Conservation (phyloP, 2,329 filamentous ascomycete genomes). For the Cladosporium sp. region DNA sequence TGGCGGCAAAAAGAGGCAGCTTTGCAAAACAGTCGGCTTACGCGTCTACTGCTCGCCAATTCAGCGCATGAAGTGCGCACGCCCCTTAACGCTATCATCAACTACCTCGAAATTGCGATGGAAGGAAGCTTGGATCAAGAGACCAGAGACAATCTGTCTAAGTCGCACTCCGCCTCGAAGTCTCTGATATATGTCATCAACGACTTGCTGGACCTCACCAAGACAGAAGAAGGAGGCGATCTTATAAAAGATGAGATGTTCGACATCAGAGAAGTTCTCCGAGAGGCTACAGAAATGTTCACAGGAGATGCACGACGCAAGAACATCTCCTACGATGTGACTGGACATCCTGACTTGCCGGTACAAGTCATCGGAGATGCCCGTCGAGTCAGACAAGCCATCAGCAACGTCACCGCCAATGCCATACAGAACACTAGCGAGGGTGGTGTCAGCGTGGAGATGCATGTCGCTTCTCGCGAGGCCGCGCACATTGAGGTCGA, state of each 20-base stretch:
- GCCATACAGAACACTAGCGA: constrained; percentile 73
- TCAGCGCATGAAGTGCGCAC: constrained; percentile 91
- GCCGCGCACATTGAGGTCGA: constrained; percentile 66
- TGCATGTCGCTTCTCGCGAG: constrained; percentile 59
- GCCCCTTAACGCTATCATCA: constrained; percentile 89
- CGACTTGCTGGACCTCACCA: constrained; percentile 83
- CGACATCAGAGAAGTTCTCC: constrained; percentile 67
- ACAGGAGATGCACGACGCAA: constrained; percentile 74
- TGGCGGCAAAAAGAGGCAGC: constrained; percentile 89
- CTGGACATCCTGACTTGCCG: constrained; percentile 69
- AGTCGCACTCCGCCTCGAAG: constrained; percentile 87
- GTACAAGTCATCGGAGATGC: constrained; percentile 74
- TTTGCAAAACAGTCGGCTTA: constrained; percentile 78
- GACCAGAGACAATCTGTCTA: constrained; percentile 78
- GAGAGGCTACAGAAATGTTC: constrained; percentile 77
- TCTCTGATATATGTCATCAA: constrained; percentile 94
- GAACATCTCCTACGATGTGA: constrained; percentile 67
- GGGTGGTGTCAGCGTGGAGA: constrained; percentile 70
- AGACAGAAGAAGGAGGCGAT: constrained; percentile 77
- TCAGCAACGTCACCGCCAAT: constrained; percentile 82
- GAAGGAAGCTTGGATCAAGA: constrained; percentile 78
- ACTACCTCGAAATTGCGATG: constrained; percentile 87
- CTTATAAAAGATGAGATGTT: constrained; percentile 80
- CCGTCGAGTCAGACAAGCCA: constrained; percentile 74
- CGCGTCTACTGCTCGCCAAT: constrained; percentile 75